Conservation (phyloP, 306 rosid species). For the peach (Prunus persica) region Prunus_persica_NCBIv2 NC_034012.1:10374501-10375000, state of each 20-base stretch:
- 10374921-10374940: too few relatives aligned
- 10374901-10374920: too few relatives aligned
- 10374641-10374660: slow-evolving; percentile 31
- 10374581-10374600: slow-evolving; percentile 18
- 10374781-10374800: too few relatives aligned
- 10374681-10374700: slow-evolving; percentile 20
- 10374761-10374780: too few relatives aligned
- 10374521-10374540: slow-evolving; percentile 21
- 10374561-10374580: slow-evolving; percentile 19
- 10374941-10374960: too few relatives aligned
- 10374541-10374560: not conserved
- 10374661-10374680: not conserved
- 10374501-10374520: slow-evolving; percentile 9
- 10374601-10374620: not conserved
- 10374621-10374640: not conserved
- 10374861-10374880: not conserved
- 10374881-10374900: not conserved
- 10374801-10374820: too few relatives aligned
- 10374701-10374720: not conserved
- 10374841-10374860: not conserved
- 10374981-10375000: too few relatives aligned
- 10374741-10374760: too few relatives aligned
- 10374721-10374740: too few relatives aligned
- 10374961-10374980: too few relatives aligned
- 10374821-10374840: too few relatives aligned